A percentile compares a stretch with the other conserved stretches of the same genome.
These are phyloP conservation scores for Wickerhamiella pararugosa DNA, from an alignment of 1,139 yeast species.

Conservation along the genomic window DNA sequence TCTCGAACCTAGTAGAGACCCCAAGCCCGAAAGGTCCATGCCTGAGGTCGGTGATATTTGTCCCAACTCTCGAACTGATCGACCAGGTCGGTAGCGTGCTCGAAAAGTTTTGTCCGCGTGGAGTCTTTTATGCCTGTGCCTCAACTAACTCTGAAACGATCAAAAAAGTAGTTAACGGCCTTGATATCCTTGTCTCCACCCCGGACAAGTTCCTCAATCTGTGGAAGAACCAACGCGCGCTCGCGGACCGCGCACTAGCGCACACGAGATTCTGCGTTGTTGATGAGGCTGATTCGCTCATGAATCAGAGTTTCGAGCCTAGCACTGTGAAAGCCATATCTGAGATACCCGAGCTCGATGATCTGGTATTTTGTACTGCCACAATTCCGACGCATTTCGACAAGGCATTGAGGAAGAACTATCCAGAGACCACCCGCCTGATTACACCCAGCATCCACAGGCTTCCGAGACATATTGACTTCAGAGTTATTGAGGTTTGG, in stretches of 20 bases:
- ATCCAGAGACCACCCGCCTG: slow-evolving; percentile 54
- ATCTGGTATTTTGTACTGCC: slow-evolving; percentile 71
- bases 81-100: slow-evolving; percentile 56
- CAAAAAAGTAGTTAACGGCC: slow-evolving; percentile 27
- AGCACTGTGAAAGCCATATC: slow-evolving; percentile 48
- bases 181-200: slow-evolving; percentile 73
- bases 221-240: slow-evolving; percentile 11
- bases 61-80: slow-evolving; percentile 84
- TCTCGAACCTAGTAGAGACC: slow-evolving; percentile 38
- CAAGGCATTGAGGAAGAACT: slow-evolving; percentile 41
- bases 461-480: slow-evolving; percentile 58
- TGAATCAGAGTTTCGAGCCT: slow-evolving; percentile 68
- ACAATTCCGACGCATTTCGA: slow-evolving; percentile 76
- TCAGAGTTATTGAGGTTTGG: slow-evolving; percentile 61
- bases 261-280: slow-evolving; percentile 44
- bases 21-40: slow-evolving; percentile 25
- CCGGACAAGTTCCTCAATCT: slow-evolving; percentile 33
- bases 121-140: not conserved
- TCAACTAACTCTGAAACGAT: slow-evolving; percentile 22
- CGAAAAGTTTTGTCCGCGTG: slow-evolving; percentile 26
- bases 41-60: slow-evolving; percentile 53
- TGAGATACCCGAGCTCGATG: slow-evolving; percentile 37
- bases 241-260: slow-evolving; percentile 17
- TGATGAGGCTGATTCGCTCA: slow-evolving; percentile 92
- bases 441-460: slow-evolving; percentile 75